phyloP scores from a whole-genome alignment of 176 grass and related monocot genomes.

The Eleusine coracana region DNA sequence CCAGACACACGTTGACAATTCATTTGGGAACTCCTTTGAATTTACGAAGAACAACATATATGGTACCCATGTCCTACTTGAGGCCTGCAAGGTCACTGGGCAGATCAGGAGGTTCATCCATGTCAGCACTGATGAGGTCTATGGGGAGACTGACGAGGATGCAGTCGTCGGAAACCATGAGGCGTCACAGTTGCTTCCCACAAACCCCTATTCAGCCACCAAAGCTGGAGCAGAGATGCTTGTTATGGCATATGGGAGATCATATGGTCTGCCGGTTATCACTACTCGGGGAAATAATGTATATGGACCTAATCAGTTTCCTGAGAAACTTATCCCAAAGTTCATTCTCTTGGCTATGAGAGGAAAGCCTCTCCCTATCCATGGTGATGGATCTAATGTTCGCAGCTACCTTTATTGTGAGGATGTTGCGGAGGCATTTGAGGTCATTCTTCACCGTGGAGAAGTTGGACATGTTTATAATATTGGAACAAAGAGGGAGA shows the following conservation, averaged over 20 bases:
- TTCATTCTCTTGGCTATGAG: conserved; percentile 86
- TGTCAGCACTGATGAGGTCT: conserved; percentile 91
- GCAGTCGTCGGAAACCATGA: conserved; percentile 82
- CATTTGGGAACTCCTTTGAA: conserved; percentile 88
- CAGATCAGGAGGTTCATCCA: conserved; percentile 89
- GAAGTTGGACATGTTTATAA: conserved; percentile 91
- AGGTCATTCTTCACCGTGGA: conserved; percentile 77
- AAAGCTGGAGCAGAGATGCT: conserved; percentile 94
- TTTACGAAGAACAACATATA: conserved; percentile 92
- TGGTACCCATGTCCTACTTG: conserved; percentile 85
- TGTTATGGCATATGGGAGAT: conserved; percentile 92
- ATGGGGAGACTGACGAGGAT: conserved; percentile 86
- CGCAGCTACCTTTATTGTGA: conserved; percentile 87
- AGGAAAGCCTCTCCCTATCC: conserved; percentile 71
- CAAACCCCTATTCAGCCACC: conserved; percentile 85
- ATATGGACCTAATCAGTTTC: conserved; percentile 81
- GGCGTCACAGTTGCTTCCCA: conserved; percentile 81
- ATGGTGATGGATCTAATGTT: conserved; percentile 83
- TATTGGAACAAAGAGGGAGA: conserved; percentile 85
- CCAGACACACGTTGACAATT: conserved; percentile 90
- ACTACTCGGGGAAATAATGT: conserved; percentile 86
- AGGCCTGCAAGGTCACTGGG: conserved; percentile 84
- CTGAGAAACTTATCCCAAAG: conserved; percentile 84
- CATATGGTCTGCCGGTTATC: conserved; percentile 79
- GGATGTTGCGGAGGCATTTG: conserved; percentile 91